Evolutionary conservation across 441 rosid genomes (phyloP), one percentile per base, ranked within the genome.

Genomic region (Pelargonium australe): DNA sequence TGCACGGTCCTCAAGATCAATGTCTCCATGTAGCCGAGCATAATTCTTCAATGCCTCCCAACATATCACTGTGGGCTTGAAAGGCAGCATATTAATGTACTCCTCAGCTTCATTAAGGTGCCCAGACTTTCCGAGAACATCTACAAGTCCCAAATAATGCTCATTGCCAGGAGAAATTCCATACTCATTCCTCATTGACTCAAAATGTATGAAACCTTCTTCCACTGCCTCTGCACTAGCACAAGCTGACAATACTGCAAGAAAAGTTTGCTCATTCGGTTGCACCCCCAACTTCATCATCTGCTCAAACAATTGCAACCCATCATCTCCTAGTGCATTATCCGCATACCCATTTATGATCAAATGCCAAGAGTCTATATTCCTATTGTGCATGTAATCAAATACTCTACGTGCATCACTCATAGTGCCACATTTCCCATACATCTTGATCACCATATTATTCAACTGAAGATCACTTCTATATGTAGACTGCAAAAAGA

Each of bases 371-470:
- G 96, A 80, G 73, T 85, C 92, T 70, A 89, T 85, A 73, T 88
- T 75, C 80, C 87, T 91, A 67, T 84, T 86, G 0, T 80, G 82
- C 96, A 89, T 88, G 71, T 94, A 89, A 77, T 91, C 88, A 66
- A 91, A 91, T 62, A 89, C 98, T 79, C 98, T 89, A 71, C 84
- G 76, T 2, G 92, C 92, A 80, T 94, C 93, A 1, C 82, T 87
- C 81, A 88, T 84, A 74, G 95, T 81, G 14, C 51, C 80, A 62
- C 95, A 88, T 63, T 80, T 88, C 16, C 85, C 90, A 71, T 82
- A 93, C 97, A 91, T 91, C 72, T 80, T 80, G 75, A 87, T 81
- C 72, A 84, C 92, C 72, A 78, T 82, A 60, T 89, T 84, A 80
- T 80, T 89, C 79, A 91, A 70, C 61, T 61, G 78, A 44, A 83